Base-by-base conservation (phyloP, 2,329 filamentous ascomycete species). In the Zasmidium citrigriseum region DNA sequence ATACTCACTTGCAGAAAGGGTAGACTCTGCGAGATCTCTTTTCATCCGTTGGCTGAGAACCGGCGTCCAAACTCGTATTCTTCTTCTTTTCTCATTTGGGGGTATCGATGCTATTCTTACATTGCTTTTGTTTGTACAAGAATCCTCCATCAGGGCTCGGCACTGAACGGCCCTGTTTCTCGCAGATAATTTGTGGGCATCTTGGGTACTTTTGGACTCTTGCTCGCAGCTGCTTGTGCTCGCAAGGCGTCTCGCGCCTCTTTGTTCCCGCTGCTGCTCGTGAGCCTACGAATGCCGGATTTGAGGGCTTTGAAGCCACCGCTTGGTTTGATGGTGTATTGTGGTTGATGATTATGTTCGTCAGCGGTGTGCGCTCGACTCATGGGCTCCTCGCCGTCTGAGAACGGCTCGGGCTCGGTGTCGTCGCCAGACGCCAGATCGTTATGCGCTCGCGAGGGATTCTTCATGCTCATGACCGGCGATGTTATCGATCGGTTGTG, bases 401-500 rank as follows among this genome's bases (percentile, higher is more conserved):
- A 96, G 65, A 93, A 88, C 45, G 59, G 58, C 46, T 90, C 75
- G 41, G 76, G 60, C 21, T 58, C 87, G 1, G 81, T 79, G 65
- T 96, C 92, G 57, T 96, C 91, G 58, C 96, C 89, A 0, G 89
- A 91, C 2, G 86, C 79, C 50, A 90, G 82, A 12, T 89, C 86
- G 38, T 81, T 55, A 84, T 79, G 29, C 81, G 81, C 11, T 79
- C 73, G 61, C 51, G 59, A 10, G 86, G 80, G 75, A 24, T 72
- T 75, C 24, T 76, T 74, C 52, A 75, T 74, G 46, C 79, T 77
- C 60, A 83, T 83, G 14, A 80, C 81, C 0, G 93, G 93, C 0
- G 91, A 96, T 0, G 93, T 97, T 52, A 96, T 84, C 12, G 91
- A 96, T 18, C 93, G 87, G 4, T 86, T 83, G 71, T 96, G 93